These are phyloP conservation scores for Aspergillus baeticus DNA, from an alignment of 495 filamentous ascomycete species.

Conservation along the genomic window DNA sequence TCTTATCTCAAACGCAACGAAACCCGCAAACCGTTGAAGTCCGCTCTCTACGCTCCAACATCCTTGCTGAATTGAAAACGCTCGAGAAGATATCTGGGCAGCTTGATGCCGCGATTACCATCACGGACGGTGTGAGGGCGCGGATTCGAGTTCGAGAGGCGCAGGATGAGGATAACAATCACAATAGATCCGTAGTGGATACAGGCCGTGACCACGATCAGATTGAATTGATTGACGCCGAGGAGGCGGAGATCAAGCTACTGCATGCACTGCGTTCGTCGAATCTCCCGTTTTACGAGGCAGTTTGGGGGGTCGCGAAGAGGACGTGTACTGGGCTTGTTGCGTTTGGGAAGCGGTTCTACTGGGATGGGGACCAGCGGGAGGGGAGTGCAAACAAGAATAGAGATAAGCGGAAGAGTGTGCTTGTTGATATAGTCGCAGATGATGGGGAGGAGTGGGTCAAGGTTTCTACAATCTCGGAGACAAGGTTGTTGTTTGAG, in stretches of 20 bases:
- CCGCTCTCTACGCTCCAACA: constrained; percentile 47
- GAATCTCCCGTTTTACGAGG: constrained; percentile 56
- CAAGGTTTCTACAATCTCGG: constrained; percentile 60
- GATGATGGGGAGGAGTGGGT: constrained; percentile 58
- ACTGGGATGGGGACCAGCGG: constrained; percentile 40
- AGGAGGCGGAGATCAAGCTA: constrained; percentile 26
- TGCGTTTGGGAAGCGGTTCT: constrained; percentile 53
- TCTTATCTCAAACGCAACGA: constrained; percentile 42
- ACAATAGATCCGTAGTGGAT: no score
- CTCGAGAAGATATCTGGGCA: constrained; percentile 45
- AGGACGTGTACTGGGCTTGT: constrained; percentile 46
- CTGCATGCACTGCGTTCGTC: constrained; percentile 53
- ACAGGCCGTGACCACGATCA: not conserved
- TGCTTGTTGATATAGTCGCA: constrained; percentile 37
- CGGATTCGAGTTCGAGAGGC: not conserved
- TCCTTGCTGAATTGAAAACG: constrained; percentile 48
- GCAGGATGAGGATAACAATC: no score
- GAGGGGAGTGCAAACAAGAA: constrained; percentile 17
- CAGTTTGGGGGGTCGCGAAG: constrained; percentile 55
- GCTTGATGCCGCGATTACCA: constrained; percentile 15
- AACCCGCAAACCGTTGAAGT: constrained; percentile 53
- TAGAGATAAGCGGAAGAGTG: constrained; percentile 28
- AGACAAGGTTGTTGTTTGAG: constrained; percentile 56
- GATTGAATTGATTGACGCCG: constrained; percentile 12
- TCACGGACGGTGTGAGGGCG: constrained; percentile 2